A percentile compares a stretch with the other conserved stretches of the same genome.
These are phyloP conservation scores for Leccinum uliginosum DNA, from an alignment of 768 basidiomycete genomes.

Conservation along the genomic window DNA sequence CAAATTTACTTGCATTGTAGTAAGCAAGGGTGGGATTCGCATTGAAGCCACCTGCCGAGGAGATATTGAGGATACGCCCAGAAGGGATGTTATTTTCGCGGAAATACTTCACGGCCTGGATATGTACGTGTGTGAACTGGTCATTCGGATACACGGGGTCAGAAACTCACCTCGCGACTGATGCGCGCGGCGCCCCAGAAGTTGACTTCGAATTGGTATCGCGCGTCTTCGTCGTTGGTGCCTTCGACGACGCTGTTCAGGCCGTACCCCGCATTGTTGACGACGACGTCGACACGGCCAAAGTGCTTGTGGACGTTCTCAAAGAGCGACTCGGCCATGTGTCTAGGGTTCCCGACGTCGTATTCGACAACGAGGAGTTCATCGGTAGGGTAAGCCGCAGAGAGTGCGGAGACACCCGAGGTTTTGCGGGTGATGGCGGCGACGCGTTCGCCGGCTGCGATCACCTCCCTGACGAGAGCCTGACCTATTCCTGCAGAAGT, in stretches of 20 bases:
- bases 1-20: constrained; percentile 23
- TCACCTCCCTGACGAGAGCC: constrained; percentile 23
- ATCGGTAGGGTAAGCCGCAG: constrained; percentile 10
- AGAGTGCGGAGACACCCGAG: constrained; percentile 16
- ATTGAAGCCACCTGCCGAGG: constrained; percentile 18
- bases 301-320: constrained; percentile 20
- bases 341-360: constrained; percentile 26
- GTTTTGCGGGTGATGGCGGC: constrained; percentile 27
- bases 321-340: constrained; percentile 20
- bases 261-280: constrained; percentile 31
- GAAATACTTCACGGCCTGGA: constrained; percentile 27
- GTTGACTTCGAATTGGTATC: constrained; percentile 29
- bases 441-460: constrained; percentile 25
- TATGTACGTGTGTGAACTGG: not conserved
- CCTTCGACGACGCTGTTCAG: constrained; percentile 25
- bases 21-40: constrained; percentile 14
- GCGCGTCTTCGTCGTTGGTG: constrained; percentile 23
- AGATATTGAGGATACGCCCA: constrained; percentile 22
- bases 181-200: constrained; percentile 30
- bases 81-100: constrained; percentile 25
- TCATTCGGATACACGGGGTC: not conserved
- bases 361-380: constrained; percentile 27
- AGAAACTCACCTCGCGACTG: constrained; percentile 19
- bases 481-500: constrained; percentile 38
- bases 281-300: constrained; percentile 31